These are phyloP conservation scores for Goffeauzyma gilvescens DNA, from an alignment of 768 basidiomycete genomes.

Conservation along the genomic window DNA sequence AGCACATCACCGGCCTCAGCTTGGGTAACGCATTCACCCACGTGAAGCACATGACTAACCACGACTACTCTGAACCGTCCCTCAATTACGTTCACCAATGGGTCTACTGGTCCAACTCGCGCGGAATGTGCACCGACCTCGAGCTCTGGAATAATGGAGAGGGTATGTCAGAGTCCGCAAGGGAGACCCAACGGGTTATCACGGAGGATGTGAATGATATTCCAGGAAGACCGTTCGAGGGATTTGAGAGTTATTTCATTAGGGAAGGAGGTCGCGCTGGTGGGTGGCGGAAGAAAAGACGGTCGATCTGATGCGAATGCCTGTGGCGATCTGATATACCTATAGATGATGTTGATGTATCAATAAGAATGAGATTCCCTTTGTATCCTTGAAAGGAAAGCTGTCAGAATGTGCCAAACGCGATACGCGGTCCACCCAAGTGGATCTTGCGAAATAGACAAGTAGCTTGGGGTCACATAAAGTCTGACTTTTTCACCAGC, in stretches of 20 bases:
- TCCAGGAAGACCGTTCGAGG: conserved; percentile 18
- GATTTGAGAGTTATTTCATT: conserved; percentile 22
- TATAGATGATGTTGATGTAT: too few relatives aligned
- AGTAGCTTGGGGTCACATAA: too few relatives aligned
- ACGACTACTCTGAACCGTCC: conserved; percentile 12
- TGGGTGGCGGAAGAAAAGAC: conserved; percentile 15
- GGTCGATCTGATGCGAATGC: too few relatives aligned
- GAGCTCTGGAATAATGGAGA: conserved; percentile 15
- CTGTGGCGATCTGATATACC: too few relatives aligned
- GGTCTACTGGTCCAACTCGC: conserved; percentile 17
- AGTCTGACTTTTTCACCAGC: too few relatives aligned
- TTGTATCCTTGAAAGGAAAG: too few relatives aligned
- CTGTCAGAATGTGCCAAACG: too few relatives aligned
- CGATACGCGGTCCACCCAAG: too few relatives aligned
- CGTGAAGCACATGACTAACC: conserved; percentile 21
- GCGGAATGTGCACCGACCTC: conserved; percentile 28
- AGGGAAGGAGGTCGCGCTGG: conserved; percentile 25
- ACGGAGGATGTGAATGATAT: conserved; percentile 12
- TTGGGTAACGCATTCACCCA: conserved; percentile 19
- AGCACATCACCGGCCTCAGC: conserved; percentile 25
- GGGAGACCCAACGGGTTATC: conserved; percentile 7
- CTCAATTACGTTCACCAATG: conserved; percentile 24
- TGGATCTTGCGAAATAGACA: too few relatives aligned
- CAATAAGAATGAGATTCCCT: too few relatives aligned
- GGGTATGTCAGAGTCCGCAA: conserved; percentile 7